These are phyloP conservation scores for Circinella umbellata DNA, from an alignment of 371 early-diverging fungal species.

Conservation along the genomic window DNA sequence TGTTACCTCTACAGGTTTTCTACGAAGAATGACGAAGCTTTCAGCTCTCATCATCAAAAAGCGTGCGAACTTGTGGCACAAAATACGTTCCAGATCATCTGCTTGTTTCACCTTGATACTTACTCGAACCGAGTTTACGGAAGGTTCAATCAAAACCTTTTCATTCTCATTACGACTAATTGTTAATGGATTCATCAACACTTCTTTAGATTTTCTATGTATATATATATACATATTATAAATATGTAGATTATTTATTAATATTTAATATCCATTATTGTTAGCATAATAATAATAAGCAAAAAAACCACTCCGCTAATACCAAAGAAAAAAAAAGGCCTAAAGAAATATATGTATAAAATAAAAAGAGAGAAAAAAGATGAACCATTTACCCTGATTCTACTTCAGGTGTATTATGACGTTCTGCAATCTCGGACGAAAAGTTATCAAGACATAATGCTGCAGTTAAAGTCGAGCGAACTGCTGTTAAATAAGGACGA, in stretches of 20 bases:
- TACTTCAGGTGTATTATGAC: slow-evolving; percentile 98
- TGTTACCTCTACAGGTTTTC: slow-evolving; percentile 86
- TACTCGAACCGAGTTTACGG: slow-evolving; percentile 93
- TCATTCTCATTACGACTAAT: slow-evolving; percentile 97
- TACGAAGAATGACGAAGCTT: slow-evolving; percentile 91
- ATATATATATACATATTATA: too few species aligned
- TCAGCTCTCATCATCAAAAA: slow-evolving; percentile 98
- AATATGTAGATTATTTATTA: neutral
- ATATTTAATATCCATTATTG: neutral
- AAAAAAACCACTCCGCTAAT: too few species aligned
- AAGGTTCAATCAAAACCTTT: slow-evolving; percentile 90
- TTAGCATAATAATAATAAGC: too few species aligned
- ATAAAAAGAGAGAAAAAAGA: neutral
- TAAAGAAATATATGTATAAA: too few species aligned
- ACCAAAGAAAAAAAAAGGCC: too few species aligned
- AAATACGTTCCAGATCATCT: slow-evolving; percentile 94
- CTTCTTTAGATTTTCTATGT: slow-evolving; percentile 76
- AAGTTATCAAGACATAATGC: slow-evolving; percentile 97
- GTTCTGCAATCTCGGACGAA: slow-evolving; percentile 95
- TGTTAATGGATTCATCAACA: slow-evolving; percentile 86
- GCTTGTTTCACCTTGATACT: slow-evolving; percentile 97
- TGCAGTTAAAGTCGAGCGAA: slow-evolving; percentile 92
- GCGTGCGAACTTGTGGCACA: slow-evolving; percentile 95
- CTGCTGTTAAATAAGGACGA: slow-evolving; percentile 94
- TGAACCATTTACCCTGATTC: slow-evolving; percentile 77